These are phyloP conservation scores for Boletus subparvulus DNA, from an alignment of 768 basidiomycete species.

Conservation along the genomic window DNA sequence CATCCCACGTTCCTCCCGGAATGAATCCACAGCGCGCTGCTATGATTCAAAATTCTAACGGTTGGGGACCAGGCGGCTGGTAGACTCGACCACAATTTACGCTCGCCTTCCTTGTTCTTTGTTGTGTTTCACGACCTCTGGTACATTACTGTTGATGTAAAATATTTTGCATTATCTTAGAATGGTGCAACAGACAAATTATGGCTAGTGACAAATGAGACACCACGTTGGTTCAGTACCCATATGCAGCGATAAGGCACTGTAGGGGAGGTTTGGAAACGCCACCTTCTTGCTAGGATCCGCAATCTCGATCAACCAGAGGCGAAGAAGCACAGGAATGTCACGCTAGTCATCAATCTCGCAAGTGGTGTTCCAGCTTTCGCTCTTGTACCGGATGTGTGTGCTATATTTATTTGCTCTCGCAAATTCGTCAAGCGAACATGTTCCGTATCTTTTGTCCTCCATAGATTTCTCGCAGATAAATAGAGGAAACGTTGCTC, in stretches of 20 bases:
- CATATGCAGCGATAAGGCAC: background rate
- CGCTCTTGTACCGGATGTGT: conserved; percentile 30
- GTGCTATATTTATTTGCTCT: conserved; percentile 28
- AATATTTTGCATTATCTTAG: conserved; percentile 23
- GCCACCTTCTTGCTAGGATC: background rate
- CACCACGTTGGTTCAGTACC: background rate
- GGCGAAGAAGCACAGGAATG: background rate
- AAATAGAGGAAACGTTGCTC: conserved; percentile 38
- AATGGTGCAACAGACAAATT: conserved; percentile 18
- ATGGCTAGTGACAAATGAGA: background rate
- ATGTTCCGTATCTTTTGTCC: conserved; percentile 37
- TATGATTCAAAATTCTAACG: conserved; percentile 53
- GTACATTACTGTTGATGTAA: conserved; percentile 31
- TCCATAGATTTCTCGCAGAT: conserved; percentile 32
- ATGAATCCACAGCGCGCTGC: conserved; percentile 69
- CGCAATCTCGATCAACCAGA: background rate
- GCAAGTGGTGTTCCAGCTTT: conserved; percentile 39
- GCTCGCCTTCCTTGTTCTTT: conserved; percentile 16
- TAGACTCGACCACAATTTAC: conserved; percentile 26
- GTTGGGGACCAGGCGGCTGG: conserved; percentile 37
- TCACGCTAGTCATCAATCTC: conserved; percentile 10
- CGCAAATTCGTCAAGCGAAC: conserved; percentile 38
- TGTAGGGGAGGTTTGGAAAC: background rate
- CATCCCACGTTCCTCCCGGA: conserved; percentile 50
- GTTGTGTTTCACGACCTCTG: conserved; percentile 8